Base-by-base conservation (phyloP, 768 basidiomycete species). In the Auricularia heimuer region DNA sequence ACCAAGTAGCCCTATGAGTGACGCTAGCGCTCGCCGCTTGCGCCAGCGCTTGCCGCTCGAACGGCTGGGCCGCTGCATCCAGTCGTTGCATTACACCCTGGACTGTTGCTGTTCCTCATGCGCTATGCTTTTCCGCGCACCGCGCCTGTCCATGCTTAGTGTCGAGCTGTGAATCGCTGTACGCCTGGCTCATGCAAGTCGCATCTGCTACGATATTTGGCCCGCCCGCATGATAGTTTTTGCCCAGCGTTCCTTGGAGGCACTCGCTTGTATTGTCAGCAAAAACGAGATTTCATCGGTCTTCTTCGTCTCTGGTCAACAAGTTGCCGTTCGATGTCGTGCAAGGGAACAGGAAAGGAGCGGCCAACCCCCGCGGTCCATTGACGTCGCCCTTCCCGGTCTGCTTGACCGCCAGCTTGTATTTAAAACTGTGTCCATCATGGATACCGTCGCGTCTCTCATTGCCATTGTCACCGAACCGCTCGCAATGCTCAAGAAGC, bases 271-370 rank as follows among this genome's bases (percentile, higher is more conserved):
- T 73, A 92, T 98, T 68, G 94, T 97, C 73, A 83, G 80, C 65
- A 81, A 86, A 24, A 98, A 97, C 73, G 89, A 93, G 66, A 74
- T 83, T 18, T 90, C 92, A 1, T 89, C 94, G 0, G 76, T 92
- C 18, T 98, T 95, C 82, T 98, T 99, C 85, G 80, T 99, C 66
- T 91, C 88, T 0, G 97, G 99, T 75, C 94, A 98, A 69, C 97
- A 98, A 68, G 79, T 94, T 39, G 88, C 90, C 4, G 86, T 68
- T 75, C 80, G 12, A 75, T 81, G 6, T 83, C 83, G 21, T 92
- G 89, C 76, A 97, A 97, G 75, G 94, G 94, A 7, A 98, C 97
- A 75, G 95, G 93, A 21, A 98, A 97, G 74, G 95, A 98, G 73
- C 93, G 90, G 71, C 88, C 87, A 69, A 77, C 78, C 2, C 80